These are phyloP conservation scores for Ligustrum vulgare DNA, from an alignment of 257 asterid species.

Conservation along the genomic window DNA sequence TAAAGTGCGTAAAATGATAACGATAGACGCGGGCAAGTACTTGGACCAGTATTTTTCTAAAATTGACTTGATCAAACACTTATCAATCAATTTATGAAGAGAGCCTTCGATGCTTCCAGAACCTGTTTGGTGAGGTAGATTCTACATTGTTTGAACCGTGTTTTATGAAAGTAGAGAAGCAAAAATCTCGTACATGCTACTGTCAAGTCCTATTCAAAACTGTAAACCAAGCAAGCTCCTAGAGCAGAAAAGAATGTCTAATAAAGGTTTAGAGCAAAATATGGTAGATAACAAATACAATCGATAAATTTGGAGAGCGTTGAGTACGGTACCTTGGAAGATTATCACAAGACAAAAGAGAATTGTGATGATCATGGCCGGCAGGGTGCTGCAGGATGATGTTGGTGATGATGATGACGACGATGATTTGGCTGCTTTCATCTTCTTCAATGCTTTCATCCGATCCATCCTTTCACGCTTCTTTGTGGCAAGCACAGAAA, in stretches of 20 bases:
- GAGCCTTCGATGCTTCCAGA: not conserved
- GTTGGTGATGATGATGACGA: slow-evolving; percentile 29
- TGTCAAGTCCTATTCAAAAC: not conserved
- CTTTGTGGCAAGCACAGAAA: slow-evolving; percentile 41
- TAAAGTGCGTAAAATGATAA: not conserved
- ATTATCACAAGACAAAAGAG: slow-evolving; percentile 54
- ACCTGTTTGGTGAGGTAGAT: not conserved
- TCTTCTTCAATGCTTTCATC: slow-evolving; percentile 46
- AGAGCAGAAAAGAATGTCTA: too few relatives aligned
- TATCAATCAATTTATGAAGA: not conserved
- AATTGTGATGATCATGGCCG: slow-evolving; percentile 49
- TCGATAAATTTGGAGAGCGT: not conserved
- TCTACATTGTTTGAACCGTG: not conserved
- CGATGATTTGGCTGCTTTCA: slow-evolving; percentile 30
- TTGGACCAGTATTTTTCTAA: not conserved
- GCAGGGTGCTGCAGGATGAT: slow-evolving; percentile 36
- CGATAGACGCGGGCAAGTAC: not conserved
- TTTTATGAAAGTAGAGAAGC: too few relatives aligned
- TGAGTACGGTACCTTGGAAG: slow-evolving; percentile 51
- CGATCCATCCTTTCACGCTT: slow-evolving; percentile 54
- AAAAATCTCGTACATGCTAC: too few relatives aligned
- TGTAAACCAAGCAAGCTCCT: not conserved
- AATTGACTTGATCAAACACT: not conserved
- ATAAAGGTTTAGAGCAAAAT: not conserved
- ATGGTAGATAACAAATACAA: not conserved